A percentile compares a stretch with the other conserved stretches of the same genome.
These are phyloP conservation scores for Fomitopsis palustris DNA, from an alignment of 1,284 basidiomycete species.

Conservation along the genomic window DNA sequence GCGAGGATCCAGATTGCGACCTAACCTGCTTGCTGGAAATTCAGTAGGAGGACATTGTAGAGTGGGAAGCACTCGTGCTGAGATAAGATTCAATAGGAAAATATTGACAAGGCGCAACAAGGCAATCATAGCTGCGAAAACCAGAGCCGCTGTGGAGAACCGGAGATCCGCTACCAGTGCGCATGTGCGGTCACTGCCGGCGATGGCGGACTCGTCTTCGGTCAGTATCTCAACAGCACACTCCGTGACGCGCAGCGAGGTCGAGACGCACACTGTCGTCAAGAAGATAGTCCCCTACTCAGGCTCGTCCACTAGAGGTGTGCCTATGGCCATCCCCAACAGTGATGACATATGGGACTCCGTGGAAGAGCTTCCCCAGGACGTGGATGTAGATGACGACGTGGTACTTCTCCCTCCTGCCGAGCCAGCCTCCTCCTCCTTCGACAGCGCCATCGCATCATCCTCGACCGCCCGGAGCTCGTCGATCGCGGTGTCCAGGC, in stretches of 20 bases:
- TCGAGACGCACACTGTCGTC: background rate
- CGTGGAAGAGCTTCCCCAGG: slow-evolving; percentile 6
- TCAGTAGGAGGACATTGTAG: background rate
- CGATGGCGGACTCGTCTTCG: background rate
- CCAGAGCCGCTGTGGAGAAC: background rate
- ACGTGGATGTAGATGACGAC: background rate
- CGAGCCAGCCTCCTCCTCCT: background rate
- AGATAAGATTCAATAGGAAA: slow-evolving; percentile 8
- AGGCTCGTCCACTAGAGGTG: background rate
- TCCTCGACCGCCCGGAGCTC: background rate
- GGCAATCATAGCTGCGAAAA: slow-evolving; percentile 9
- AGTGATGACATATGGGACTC: slow-evolving; percentile 14
- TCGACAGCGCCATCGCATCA: background rate
- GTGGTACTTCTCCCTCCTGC: background rate
- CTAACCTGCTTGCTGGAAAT: background rate
- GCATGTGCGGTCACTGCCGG: slow-evolving; percentile 2
- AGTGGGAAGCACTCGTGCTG: background rate
- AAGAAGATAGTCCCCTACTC: background rate
- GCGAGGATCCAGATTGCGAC: slow-evolving; percentile 3
- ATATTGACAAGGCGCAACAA: slow-evolving; percentile 9
- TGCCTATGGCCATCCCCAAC: background rate
- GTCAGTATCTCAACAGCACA: background rate
- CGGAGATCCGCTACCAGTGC: slow-evolving; percentile 6
- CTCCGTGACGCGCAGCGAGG: background rate
- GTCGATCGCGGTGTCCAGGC: background rate